Conservation (phyloP, 2,329 filamentous ascomycete genomes). For the Apiospora hydei region DNA sequence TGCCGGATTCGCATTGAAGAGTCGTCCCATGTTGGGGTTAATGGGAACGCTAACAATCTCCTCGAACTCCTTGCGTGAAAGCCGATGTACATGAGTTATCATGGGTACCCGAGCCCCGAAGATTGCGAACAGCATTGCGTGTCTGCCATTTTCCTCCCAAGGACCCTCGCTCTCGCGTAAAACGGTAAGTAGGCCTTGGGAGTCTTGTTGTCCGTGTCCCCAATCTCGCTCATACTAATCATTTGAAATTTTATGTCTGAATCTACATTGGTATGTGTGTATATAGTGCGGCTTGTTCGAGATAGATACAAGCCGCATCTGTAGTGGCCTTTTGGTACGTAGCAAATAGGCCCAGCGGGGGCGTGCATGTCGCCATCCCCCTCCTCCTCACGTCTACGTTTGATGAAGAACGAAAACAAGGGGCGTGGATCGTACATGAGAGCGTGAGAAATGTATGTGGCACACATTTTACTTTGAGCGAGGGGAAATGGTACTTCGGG, state of each 20-base stretch:
- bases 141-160: neutral
- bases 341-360: neutral
- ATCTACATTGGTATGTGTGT: neutral
- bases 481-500: neutral
- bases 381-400: neutral
- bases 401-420: slow-evolving; percentile 14
- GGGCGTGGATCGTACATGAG: neutral
- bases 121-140: neutral
- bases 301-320: neutral
- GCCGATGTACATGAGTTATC: neutral
- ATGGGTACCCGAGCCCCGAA: neutral
- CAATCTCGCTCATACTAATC: neutral
- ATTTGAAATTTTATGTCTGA: neutral
- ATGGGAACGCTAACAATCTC: neutral
- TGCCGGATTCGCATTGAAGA: neutral
- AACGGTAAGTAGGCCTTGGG: too few species aligned
- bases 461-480: neutral
- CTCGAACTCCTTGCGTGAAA: neutral
- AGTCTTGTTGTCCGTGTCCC: neutral
- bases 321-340: neutral
- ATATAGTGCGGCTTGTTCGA: slow-evolving; percentile 7
- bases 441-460: neutral
- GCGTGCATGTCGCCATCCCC: neutral
- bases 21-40: neutral
- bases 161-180: neutral